A percentile compares a stretch with the other conserved stretches of the same genome.
Evolutionary conservation across 1,284 basidiomycete species (phyloP).

Genomic region (Rhodofomes roseus): DNA sequence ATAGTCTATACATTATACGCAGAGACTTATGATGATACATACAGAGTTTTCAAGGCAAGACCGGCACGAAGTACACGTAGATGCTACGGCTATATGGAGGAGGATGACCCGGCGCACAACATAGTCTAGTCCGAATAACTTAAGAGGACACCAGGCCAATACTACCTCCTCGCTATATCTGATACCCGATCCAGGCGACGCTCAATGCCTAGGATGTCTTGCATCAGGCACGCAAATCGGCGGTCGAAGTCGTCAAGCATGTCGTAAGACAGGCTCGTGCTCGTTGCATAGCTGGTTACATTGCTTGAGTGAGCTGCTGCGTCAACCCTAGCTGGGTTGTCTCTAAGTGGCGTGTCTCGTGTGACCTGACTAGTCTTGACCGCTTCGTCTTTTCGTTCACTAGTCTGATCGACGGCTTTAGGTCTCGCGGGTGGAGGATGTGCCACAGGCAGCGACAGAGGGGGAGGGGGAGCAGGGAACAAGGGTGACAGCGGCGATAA

Average conservation of each 20-base stretch:
- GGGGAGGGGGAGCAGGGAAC: not conserved
- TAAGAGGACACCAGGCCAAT: conserved; percentile 7
- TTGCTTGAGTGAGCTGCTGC: not conserved
- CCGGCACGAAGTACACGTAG: not conserved
- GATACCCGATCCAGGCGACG: conserved; percentile 22
- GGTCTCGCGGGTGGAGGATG: not conserved
- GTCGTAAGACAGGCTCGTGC: conserved; percentile 14
- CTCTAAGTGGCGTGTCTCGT: not conserved
- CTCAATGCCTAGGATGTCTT: conserved; percentile 26
- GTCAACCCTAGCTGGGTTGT: not conserved
- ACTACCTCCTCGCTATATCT: not conserved
- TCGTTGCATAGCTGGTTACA: not conserved
- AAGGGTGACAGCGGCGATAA: not conserved
- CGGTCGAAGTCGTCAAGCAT: conserved; percentile 22
- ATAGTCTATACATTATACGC: no score
- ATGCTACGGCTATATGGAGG: not conserved
- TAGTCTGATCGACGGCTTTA: not conserved
- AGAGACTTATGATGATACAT: not conserved
- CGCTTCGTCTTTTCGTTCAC: not conserved
- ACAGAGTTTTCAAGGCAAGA: not conserved
- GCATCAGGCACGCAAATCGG: conserved; percentile 23
- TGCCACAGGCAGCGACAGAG: not conserved
- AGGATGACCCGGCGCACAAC: not conserved
- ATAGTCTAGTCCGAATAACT: not conserved
- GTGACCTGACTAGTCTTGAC: not conserved